Conservation (phyloP, 2,329 filamentous ascomycete genomes). For the Zalaria obscura region DNA sequence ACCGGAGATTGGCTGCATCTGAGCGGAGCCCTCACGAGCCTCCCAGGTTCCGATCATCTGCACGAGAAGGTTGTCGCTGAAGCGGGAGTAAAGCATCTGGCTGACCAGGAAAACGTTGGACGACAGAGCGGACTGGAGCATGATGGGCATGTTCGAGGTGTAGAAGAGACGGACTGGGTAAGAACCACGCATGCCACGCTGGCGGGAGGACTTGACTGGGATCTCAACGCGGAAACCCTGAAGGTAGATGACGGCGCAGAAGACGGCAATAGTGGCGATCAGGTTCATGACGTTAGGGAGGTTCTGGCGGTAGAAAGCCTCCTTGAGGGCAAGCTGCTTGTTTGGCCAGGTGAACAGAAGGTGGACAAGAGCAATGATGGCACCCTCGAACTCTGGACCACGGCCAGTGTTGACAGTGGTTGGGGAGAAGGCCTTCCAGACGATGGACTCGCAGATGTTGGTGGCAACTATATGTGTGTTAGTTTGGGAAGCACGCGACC, state of each 20-base stretch:
- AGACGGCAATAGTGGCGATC: conserved; percentile 80
- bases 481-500: background rate
- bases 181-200: conserved; percentile 94
- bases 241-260: conserved; percentile 93
- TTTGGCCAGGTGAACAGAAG: conserved; percentile 96
- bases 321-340: conserved; percentile 96
- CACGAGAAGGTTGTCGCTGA: conserved; percentile 97
- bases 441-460: conserved; percentile 99
- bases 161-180: conserved; percentile 99
- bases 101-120: conserved; percentile 99
- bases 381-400: conserved; percentile 97
- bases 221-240: conserved; percentile 89
- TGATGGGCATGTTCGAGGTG: conserved; percentile 99
- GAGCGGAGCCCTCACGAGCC: conserved; percentile 85
- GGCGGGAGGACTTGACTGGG: conserved; percentile 96
- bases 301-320: conserved; percentile 99
- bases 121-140: conserved; percentile 96
- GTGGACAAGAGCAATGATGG: conserved; percentile 95
- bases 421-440: conserved; percentile 99
- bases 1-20: conserved; percentile 86
- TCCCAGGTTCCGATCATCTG: conserved; percentile 98
- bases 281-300: conserved; percentile 99
- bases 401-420: conserved; percentile 99
- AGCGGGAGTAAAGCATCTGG: conserved; percentile 98
- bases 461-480: conserved; percentile 51